Conservation (phyloP, 768 basidiomycete genomes). For the Psilocybe tampanensis region DNA sequence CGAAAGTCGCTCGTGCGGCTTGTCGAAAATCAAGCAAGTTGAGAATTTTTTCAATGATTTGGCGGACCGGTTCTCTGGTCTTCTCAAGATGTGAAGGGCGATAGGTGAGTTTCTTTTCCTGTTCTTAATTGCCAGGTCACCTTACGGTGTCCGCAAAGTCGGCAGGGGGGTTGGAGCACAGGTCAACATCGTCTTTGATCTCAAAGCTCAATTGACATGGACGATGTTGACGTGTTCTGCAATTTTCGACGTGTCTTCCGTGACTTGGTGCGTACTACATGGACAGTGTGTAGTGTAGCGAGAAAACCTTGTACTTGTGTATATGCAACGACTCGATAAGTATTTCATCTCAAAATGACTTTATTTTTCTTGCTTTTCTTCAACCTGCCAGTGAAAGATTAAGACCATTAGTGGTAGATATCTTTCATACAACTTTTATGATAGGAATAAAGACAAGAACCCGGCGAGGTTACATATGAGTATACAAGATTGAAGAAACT, state of each 20-base stretch:
- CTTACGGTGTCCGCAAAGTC: neutral
- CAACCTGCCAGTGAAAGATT: no score
- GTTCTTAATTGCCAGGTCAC: neutral
- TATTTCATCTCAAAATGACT: no score
- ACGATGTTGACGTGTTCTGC: conserved; percentile 10
- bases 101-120: neutral
- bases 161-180: conserved; percentile 1
- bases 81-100: neutral
- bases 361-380: no score
- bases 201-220: neutral
- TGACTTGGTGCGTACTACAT: no score
- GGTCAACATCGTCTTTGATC: conserved; percentile 5
- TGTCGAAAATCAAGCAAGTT: conserved; percentile 32
- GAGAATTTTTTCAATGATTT: conserved; percentile 26
- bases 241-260: neutral
- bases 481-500: no score
- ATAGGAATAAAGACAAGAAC: no score
- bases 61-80: conserved; percentile 22
- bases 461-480: no score
- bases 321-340: no score
- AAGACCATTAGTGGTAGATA: no score
- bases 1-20: conserved; percentile 39
- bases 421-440: no score
- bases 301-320: no score
- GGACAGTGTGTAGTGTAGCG: no score